A percentile compares a stretch with the other conserved stretches of the same genome.
Evolutionary conservation across 2,329 filamentous ascomycete genomes (phyloP).

Genomic region (Epichloe festucae): DNA sequence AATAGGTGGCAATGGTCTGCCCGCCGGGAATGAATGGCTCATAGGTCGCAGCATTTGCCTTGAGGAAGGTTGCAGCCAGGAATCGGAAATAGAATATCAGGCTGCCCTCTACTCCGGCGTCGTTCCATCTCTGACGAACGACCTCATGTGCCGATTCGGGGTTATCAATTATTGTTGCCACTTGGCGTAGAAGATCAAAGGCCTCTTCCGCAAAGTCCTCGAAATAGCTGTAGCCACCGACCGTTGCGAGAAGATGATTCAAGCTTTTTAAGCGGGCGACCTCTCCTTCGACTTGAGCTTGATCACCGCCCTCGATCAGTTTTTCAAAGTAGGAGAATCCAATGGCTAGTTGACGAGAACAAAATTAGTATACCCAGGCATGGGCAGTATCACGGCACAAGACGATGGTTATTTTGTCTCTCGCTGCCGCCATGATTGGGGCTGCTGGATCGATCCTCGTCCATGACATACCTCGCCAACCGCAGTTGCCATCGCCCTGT

Average conservation of each 20-base stretch:
- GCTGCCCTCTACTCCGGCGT: conserved; percentile 49
- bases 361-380: background rate
- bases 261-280: conserved; percentile 58
- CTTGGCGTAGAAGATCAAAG: conserved; percentile 50
- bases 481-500: conserved; percentile 89
- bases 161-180: conserved; percentile 46
- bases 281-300: conserved; percentile 54
- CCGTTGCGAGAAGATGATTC: conserved; percentile 54
- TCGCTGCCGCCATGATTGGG: background rate
- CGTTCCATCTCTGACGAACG: conserved; percentile 61
- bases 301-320: conserved; percentile 55
- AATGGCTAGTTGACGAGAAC: conserved; percentile 46
- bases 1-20: conserved; percentile 53
- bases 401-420: too few species aligned
- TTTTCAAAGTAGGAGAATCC: conserved; percentile 89
- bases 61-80: conserved; percentile 75
- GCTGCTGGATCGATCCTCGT: conserved; percentile 3
- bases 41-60: conserved; percentile 56
- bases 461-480: conserved; percentile 74
- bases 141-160: conserved; percentile 40
- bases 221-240: conserved; percentile 58
- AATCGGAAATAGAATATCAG: conserved; percentile 81
- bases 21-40: conserved; percentile 55
- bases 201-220: conserved; percentile 78
- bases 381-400: background rate